Base-by-base conservation (phyloP, 805 yeast species). In the Zygoascus ofunaensis region DNA sequence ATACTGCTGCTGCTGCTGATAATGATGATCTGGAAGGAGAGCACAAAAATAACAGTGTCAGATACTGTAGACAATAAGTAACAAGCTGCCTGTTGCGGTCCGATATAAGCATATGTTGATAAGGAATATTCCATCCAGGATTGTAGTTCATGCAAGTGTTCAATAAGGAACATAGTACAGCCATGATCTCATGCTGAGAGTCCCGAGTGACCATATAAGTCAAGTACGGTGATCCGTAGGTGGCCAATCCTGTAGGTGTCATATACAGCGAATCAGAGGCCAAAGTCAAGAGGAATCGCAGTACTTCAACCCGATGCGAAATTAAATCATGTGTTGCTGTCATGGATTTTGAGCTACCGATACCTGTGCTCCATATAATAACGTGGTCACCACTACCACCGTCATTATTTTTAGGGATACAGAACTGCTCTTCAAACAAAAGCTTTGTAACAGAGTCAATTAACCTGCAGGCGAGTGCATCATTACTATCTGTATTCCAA, bases 351-450 rank as follows among this genome's bases (percentile, higher is more conserved):
- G 60, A 54, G 2, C 66, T 58, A 2, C 86, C 89, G 26, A 87
- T 71, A 4, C 95, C 96, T 3, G 82, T 77, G 53, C 84, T 94
- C 95, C 96, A 87, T 1, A 82, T 67, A 5, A 66, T 50, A n/a
- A n/a, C n/a, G 12, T 26, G 30, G 30, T 26, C 30, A 12, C 10
- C 12, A 12, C 30, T 7, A 41, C 62, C 63, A n/a, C n/a, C n/a
- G 20, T 71, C 71, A 3, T 59, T 51, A 4, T 64, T 61, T 23
- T 61, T 60, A 18, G 39, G 19, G 5, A 77, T 59, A 0, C 89
- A 77, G 55, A 82, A 82, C 1, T 76, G 76, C 8, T 70, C 66
- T 33, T 69, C 67, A 57, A 80, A 80, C 36, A 81, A 58, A n/a
- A 81, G 59, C 19, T 66, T 64, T 2, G 76, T 64, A 2, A 72